A percentile compares a stretch with the other conserved stretches of the same genome.
Conservation (phyloP, 352 stramenopile genomes). For the Phytophthora ramorum region DNA sequence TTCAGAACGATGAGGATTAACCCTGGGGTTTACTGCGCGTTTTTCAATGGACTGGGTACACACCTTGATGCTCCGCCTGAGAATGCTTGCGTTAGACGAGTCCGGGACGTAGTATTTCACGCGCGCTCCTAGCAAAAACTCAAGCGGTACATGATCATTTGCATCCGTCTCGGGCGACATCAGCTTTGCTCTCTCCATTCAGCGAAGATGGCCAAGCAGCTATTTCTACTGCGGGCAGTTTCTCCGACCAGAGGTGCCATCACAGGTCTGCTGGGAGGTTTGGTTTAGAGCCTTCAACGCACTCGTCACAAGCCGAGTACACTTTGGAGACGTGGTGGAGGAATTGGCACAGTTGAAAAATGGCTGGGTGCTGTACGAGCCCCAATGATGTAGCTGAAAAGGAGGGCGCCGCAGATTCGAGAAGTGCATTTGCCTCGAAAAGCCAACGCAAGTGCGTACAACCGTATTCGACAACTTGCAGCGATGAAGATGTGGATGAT, state of each 20-base stretch:
- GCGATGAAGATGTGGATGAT: not conserved
- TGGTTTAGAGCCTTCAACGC: not conserved
- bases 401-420: slow-evolving; percentile 9
- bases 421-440: slow-evolving; percentile 30
- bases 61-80: slow-evolving; percentile 11
- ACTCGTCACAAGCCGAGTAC: slow-evolving; percentile 4
- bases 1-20: slow-evolving; percentile 1
- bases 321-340: not conserved
- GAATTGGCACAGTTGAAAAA: not conserved
- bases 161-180: slow-evolving; percentile 33
- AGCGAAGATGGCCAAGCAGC: not conserved
- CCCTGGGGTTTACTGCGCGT: not conserved
- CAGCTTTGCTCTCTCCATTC: not conserved
- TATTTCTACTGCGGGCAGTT: slow-evolving; percentile 35
- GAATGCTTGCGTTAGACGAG: not conserved
- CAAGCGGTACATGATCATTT: slow-evolving; percentile 68
- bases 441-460: slow-evolving; percentile 40
- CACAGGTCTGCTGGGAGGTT: not conserved
- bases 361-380: slow-evolving; percentile 34
- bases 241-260: slow-evolving; percentile 10
- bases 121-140: slow-evolving; percentile 67
- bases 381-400: slow-evolving; percentile 20
- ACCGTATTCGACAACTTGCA: not conserved
- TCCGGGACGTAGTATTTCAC: slow-evolving; percentile 46
- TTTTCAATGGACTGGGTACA: not conserved